Evolutionary conservation across 495 filamentous ascomycete genomes (phyloP).

Genomic region (Xylaria nigripes): DNA sequence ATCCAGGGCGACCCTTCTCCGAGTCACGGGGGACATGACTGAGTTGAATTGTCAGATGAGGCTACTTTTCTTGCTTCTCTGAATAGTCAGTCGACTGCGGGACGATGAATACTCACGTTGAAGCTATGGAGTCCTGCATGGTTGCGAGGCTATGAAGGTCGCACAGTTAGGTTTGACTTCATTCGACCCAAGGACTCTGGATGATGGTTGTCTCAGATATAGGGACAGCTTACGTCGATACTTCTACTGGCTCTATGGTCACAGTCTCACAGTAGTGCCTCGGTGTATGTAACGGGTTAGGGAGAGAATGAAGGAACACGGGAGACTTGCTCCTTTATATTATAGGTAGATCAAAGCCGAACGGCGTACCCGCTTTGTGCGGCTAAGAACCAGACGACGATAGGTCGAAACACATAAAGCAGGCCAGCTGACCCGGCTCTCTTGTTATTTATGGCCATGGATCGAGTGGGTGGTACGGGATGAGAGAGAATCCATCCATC

Average conservation of each 20-base stretch:
- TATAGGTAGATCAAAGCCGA: neutral
- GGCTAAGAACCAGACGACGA: neutral
- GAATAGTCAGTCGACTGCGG: neutral
- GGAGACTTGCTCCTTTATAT: neutral
- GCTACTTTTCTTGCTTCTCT: neutral
- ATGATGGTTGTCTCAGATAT: neutral
- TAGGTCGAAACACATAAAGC: neutral
- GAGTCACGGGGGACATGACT: neutral
- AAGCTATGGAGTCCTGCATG: neutral
- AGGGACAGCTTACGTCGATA: neutral
- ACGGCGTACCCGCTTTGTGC: constrained; percentile 1
- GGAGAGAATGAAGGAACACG: neutral
- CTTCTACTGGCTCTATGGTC: constrained; percentile 1
- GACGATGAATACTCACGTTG: neutral
- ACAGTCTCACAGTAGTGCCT: neutral
- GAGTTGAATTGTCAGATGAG: neutral
- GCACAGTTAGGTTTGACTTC: neutral
- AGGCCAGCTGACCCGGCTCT: neutral
- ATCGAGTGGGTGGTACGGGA: neutral
- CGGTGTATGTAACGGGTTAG: neutral
- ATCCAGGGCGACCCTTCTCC: constrained; percentile 15
- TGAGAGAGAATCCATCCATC: neutral
- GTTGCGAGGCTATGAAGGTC: neutral
- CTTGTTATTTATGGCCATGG: neutral
- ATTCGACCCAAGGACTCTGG: neutral